phyloP scores from a whole-genome alignment of 495 filamentous ascomycete species.

The Xylaria venustula region DNA sequence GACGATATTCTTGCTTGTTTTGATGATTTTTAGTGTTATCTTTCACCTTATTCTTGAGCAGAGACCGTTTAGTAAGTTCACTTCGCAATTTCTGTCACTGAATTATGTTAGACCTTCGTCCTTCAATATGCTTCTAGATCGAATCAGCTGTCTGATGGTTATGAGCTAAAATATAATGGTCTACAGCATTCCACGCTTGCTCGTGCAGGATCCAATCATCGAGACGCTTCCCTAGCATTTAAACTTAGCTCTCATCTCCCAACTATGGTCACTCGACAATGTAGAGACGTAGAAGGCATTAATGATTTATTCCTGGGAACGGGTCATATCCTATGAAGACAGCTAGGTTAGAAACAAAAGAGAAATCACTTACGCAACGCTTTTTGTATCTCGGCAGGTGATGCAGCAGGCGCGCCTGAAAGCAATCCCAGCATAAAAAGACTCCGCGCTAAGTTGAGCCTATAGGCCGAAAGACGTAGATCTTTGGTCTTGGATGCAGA shows the following conservation, averaged over 20 bases:
- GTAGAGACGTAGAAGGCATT: too few relatives aligned
- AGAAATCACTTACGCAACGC: background rate
- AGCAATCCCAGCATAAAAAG: background rate
- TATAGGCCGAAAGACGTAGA: background rate
- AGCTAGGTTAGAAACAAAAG: background rate
- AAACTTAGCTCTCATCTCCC: background rate
- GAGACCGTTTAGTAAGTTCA: background rate
- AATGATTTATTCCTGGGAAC: background rate
- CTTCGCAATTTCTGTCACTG: background rate
- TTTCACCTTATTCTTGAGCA: background rate
- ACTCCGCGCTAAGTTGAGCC: background rate
- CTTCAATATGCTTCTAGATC: background rate
- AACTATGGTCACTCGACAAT: too few relatives aligned
- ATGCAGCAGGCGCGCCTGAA: background rate
- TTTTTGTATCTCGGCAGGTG: background rate
- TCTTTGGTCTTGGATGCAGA: background rate
- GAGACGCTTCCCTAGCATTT: constrained; percentile 2
- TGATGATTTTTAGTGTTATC: background rate
- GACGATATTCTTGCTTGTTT: background rate
- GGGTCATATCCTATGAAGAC: background rate
- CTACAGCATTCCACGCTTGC: constrained; percentile 10
- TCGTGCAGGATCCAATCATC: constrained; percentile 22
- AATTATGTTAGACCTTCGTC: background rate
- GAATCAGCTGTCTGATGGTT: background rate
- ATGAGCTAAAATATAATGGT: background rate